Conservation (phyloP, 2,329 filamentous ascomycete species). For the Diaporthe australafricana region DNA sequence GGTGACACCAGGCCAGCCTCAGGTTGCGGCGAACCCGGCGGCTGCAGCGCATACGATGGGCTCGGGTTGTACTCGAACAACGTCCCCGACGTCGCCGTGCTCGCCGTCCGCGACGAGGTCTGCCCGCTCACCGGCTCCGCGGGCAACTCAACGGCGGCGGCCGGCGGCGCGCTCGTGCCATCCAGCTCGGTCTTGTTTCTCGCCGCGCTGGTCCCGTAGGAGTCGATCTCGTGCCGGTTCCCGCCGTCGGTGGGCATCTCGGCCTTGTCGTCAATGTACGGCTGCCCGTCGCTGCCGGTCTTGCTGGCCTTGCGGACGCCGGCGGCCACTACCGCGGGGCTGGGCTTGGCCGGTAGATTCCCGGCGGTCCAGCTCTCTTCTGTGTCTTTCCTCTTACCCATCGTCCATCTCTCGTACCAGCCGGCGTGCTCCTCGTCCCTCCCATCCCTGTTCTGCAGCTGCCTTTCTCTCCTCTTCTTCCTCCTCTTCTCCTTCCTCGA, state of each 20-base stretch:
- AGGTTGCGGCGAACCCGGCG: neutral
- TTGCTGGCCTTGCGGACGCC: neutral
- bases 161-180: neutral
- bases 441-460: neutral
- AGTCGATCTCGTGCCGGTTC: neutral
- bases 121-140: constrained; percentile 21
- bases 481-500: constrained; percentile 28
- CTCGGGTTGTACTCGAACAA: constrained; percentile 23
- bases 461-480: neutral
- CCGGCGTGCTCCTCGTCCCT: constrained; percentile 4
- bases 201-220: neutral
- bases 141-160: constrained; percentile 22
- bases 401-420: constrained; percentile 15
- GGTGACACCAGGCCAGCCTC: neutral
- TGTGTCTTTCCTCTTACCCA: neutral
- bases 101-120: neutral
- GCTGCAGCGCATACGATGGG: constrained; percentile 18
- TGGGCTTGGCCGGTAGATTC: neutral
- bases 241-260: constrained; percentile 16
- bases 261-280: constrained; percentile 27
- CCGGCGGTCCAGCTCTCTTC: neutral
- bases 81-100: neutral
- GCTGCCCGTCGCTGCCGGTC: neutral
- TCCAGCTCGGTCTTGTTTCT: neutral
- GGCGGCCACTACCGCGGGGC: neutral